Percentiles rank a stretch among this genome's conserved stretches.
These are phyloP conservation scores for Cardiospermum halicacabum DNA, from an alignment of 345 rosid species.

Conservation along the genomic window DNA sequence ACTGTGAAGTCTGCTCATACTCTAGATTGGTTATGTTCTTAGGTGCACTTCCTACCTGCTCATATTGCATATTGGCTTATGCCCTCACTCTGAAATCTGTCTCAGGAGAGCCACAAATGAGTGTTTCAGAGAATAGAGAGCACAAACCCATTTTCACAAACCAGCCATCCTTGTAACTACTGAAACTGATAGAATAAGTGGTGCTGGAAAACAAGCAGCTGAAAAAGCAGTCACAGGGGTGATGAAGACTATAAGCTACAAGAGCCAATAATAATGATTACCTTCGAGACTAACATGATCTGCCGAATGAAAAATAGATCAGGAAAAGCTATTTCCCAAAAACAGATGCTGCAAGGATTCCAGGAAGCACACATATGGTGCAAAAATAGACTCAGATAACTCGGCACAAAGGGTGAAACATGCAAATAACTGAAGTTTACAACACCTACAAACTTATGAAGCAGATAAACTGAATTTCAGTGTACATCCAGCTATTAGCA, in stretches of 20 bases:
- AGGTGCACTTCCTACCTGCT: conserved; percentile 32
- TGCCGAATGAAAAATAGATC: conserved; percentile 79
- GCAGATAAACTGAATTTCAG: neutral
- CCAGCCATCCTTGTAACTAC: conserved; percentile 87
- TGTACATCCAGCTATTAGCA: neutral
- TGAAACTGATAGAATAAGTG: conserved; percentile 56
- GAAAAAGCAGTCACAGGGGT: conserved; percentile 55
- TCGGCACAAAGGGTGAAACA: conserved; percentile 62
- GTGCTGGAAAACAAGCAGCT: conserved; percentile 41
- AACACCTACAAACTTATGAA: conserved; percentile 1
- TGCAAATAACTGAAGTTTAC: conserved; percentile 36
- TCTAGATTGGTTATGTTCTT: conserved; percentile 25
- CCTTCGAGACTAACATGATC: conserved; percentile 87
- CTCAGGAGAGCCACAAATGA: conserved; percentile 46
- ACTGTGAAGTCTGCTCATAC: conserved; percentile 45
- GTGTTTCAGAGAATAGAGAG: conserved; percentile 79
- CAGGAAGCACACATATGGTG: conserved; percentile 41
- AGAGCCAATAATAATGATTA: conserved; percentile 82
- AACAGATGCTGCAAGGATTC: conserved; percentile 59
- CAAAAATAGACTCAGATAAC: conserved; percentile 37
- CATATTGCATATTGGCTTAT: conserved; percentile 80
- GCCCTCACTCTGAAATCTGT: conserved; percentile 70
- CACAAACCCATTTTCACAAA: conserved; percentile 80
- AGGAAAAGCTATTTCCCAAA: conserved; percentile 80
- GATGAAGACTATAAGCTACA: conserved; percentile 64